These are phyloP conservation scores for Serendipita vermifera DNA, from an alignment of 768 basidiomycete genomes.

Conservation along the genomic window DNA sequence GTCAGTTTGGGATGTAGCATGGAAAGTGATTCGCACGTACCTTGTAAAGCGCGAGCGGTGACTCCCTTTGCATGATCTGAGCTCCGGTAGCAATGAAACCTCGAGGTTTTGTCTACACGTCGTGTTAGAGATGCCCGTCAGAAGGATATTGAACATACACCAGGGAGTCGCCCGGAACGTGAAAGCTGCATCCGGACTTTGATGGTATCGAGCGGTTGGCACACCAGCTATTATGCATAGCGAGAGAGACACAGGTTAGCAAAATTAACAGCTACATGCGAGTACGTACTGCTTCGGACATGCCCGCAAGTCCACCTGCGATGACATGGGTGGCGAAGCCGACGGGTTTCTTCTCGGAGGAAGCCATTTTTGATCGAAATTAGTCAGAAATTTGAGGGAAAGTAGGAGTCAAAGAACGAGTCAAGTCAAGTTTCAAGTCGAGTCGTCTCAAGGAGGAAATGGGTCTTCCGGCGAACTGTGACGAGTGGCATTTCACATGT, in stretches of 20 bases:
- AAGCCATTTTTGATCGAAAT: neutral
- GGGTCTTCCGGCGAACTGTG: no score
- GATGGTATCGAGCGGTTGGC: slow-evolving; percentile 96
- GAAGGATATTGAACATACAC: slow-evolving; percentile 43
- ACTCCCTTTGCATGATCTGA: slow-evolving; percentile 80
- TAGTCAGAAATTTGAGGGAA: no score
- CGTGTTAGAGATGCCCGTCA: neutral
- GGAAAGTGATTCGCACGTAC: no score
- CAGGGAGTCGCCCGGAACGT: slow-evolving; percentile 58
- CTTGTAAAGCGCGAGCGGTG: slow-evolving; percentile 92
- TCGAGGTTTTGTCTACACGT: slow-evolving; percentile 66
- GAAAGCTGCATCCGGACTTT: slow-evolving; percentile 99
- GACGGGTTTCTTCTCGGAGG: slow-evolving; percentile 49
- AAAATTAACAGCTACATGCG: slow-evolving; percentile 6
- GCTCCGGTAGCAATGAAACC: slow-evolving; percentile 86
- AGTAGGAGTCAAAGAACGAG: no score
- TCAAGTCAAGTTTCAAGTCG: no score
- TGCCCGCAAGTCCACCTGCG: slow-evolving; percentile 89
- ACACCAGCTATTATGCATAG: slow-evolving; percentile 43
- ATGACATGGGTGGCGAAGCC: slow-evolving; percentile 82
- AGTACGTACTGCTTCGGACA: slow-evolving; percentile 70
- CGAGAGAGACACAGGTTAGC: slow-evolving; percentile 11
- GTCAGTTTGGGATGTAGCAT: no score
- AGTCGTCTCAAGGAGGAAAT: no score
- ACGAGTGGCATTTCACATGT: neutral